Conservation (phyloP, 2,329 filamentous ascomycete genomes). For the Diaporthe sp. region DNA sequence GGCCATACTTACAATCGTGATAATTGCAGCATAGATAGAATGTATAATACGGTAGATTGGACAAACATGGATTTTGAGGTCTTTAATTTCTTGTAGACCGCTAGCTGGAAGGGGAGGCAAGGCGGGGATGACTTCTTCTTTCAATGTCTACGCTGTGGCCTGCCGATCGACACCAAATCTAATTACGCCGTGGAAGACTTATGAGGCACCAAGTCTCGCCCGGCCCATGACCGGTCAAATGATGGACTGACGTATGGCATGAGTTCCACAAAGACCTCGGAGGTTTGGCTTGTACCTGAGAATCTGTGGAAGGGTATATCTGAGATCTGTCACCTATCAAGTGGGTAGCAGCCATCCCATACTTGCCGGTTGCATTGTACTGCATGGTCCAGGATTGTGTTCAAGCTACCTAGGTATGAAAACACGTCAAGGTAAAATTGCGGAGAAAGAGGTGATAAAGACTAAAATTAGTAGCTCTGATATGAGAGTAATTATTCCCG, state of each 20-base stretch:
- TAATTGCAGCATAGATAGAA: not conserved
- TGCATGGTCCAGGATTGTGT: no score
- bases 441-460: not conserved
- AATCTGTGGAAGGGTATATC: no score
- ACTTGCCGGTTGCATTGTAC: not conserved
- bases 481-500: not conserved
- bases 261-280: not conserved
- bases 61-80: no score
- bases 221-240: no score
- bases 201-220: no score
- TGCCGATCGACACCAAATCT: no score
- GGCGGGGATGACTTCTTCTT: no score
- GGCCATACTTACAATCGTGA: not conserved
- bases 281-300: not conserved
- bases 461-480: not conserved
- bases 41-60: not conserved
- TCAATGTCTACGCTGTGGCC: no score
- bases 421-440: accelerated
- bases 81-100: no score
- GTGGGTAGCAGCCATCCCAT: no score
- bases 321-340: not conserved
- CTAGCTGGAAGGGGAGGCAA: no score
- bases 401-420: not conserved
- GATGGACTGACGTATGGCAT: not conserved
- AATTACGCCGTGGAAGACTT: no score